Percentiles rank a stretch among this genome's conserved stretches.
These are phyloP conservation scores for Straminergon stramineum DNA, from an alignment of 225 moss, liverwort and hornwort species.

Conservation along the genomic window DNA sequence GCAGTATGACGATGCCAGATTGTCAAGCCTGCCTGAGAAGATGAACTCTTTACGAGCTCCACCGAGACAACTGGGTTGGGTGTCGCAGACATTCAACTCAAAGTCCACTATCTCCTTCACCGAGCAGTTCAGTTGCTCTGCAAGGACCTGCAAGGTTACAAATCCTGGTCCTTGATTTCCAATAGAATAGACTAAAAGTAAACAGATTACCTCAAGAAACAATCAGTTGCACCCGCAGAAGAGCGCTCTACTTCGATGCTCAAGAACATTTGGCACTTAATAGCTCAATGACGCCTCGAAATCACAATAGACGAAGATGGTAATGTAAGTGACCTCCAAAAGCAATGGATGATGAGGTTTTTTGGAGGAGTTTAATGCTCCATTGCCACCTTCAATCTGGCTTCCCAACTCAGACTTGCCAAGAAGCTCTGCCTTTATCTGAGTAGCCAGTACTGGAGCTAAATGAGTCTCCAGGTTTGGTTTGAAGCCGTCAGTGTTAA, in stretches of 20 bases:
- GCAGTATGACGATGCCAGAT: slow-evolving; percentile 77
- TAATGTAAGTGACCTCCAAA: slow-evolving; percentile 45
- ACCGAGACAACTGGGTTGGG: slow-evolving; percentile 74
- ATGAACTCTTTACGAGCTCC: slow-evolving; percentile 86
- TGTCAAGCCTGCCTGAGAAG: slow-evolving; percentile 86
- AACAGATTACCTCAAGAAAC: background rate
- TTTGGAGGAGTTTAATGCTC: slow-evolving; percentile 49
- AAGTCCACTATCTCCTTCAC: slow-evolving; percentile 83
- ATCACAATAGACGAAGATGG: background rate
- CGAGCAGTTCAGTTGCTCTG: slow-evolving; percentile 61
- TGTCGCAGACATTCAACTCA: slow-evolving; percentile 85
- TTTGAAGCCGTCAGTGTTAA: slow-evolving; percentile 75
- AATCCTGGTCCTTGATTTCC: slow-evolving; percentile 1
- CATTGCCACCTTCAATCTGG: slow-evolving; percentile 52
- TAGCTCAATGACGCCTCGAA: background rate
- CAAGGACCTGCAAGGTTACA: slow-evolving; percentile 54
- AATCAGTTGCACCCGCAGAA: background rate
- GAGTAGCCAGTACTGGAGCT: slow-evolving; percentile 77
- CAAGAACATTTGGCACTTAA: background rate
- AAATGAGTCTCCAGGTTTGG: slow-evolving; percentile 78
- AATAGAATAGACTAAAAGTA: background rate
- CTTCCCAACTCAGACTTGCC: slow-evolving; percentile 32
- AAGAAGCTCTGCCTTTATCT: slow-evolving; percentile 63
- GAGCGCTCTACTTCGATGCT: background rate
- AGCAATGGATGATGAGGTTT: slow-evolving; percentile 78